Percentiles rank a stretch among this genome's conserved stretches.
Evolutionary conservation across 2,329 filamentous ascomycete species (phyloP).

Genomic region (Epichloe brachyelytri): DNA sequence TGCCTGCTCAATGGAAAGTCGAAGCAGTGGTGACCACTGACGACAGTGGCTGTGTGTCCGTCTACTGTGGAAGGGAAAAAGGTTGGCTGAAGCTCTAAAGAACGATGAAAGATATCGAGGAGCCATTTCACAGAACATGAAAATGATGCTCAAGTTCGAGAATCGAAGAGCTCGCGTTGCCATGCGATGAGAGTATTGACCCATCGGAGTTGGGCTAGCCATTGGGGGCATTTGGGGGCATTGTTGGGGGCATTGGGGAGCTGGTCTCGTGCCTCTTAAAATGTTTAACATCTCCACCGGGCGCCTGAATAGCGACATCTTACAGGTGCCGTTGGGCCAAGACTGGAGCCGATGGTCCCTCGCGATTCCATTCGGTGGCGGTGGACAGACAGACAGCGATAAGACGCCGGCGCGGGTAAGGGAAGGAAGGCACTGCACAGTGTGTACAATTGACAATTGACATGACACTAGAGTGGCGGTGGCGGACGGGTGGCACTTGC

Average conservation of each 20-base stretch:
- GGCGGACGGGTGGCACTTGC: too few species aligned
- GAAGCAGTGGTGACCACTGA: background rate
- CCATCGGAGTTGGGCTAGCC: background rate
- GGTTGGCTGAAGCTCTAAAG: background rate
- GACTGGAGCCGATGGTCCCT: conserved; percentile 1
- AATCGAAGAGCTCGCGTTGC: background rate
- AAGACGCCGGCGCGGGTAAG: too few species aligned
- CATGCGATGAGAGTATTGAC: background rate
- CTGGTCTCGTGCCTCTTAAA: conserved; percentile 3
- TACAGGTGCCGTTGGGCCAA: background rate
- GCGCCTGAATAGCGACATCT: background rate
- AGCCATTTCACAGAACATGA: conserved; percentile 4
- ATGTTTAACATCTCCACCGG: conserved; percentile 2
- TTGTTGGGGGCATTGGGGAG: background rate
- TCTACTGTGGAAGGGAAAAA: background rate
- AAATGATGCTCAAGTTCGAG: background rate
- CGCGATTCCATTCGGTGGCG: background rate
- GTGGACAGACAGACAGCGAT: too few species aligned
- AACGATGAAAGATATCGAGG: background rate
- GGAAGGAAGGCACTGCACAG: too few species aligned
- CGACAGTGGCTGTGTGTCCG: background rate
- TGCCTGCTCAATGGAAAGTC: background rate
- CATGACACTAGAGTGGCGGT: too few species aligned
- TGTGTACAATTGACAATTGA: too few species aligned
- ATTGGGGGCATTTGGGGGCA: background rate